These are phyloP conservation scores for Nigrospora sphaerica DNA, from an alignment of 2,329 filamentous ascomycete genomes.

Conservation along the genomic window DNA sequence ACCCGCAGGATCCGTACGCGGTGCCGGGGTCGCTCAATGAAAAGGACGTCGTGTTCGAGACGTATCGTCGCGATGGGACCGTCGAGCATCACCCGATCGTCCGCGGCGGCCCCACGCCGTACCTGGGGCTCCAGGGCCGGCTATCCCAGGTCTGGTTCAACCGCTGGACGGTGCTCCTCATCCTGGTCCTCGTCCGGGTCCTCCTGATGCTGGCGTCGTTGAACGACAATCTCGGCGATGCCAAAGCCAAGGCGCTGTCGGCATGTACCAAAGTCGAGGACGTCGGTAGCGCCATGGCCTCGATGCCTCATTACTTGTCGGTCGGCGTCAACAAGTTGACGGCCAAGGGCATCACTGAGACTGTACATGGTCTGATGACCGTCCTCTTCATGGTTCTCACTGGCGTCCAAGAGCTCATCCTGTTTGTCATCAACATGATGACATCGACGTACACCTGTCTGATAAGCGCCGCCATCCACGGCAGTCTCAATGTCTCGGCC, in stretches of 20 bases:
- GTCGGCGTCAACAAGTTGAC: constrained; percentile 82
- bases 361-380: constrained; percentile 71
- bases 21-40: not conserved
- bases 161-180: constrained; percentile 84
- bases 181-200: constrained; percentile 77
- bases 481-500: constrained; percentile 63
- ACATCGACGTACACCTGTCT: constrained; percentile 87
- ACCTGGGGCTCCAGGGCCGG: constrained; percentile 81
- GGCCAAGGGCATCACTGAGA: constrained; percentile 70
- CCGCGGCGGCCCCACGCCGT: constrained; percentile 55
- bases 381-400: constrained; percentile 75
- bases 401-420: constrained; percentile 76
- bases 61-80: too few species aligned
- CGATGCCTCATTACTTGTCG: constrained; percentile 94
- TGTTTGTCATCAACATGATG: constrained; percentile 90
- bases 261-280: constrained; percentile 91
- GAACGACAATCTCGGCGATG: constrained; percentile 65
- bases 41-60: not conserved
- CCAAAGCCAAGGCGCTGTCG: constrained; percentile 74
- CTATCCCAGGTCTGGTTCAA: constrained; percentile 98
- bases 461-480: constrained; percentile 74
- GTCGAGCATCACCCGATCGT: too few species aligned
- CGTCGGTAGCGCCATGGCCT: constrained; percentile 90
- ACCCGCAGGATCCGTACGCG: not conserved
- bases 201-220: constrained; percentile 69